These are phyloP conservation scores for Kalmusia sp. DNA, from an alignment of 2,329 filamentous ascomycete species.

Conservation along the genomic window DNA sequence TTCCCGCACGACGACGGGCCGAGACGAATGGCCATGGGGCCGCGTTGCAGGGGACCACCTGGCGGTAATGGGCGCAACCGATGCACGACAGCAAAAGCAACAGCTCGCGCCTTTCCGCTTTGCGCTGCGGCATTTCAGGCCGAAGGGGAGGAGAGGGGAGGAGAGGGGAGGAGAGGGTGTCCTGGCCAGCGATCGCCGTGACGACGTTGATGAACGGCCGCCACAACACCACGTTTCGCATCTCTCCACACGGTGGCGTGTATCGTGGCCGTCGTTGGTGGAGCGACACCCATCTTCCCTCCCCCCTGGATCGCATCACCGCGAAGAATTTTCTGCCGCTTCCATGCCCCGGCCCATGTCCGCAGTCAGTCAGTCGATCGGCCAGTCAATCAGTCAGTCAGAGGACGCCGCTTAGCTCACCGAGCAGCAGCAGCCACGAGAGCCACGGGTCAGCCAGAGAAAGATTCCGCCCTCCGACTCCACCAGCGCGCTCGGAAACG, in stretches of 20 bases:
- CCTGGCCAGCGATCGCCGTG: background rate
- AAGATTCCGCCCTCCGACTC: background rate
- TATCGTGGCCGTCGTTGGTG: background rate
- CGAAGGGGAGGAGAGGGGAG: too few species aligned
- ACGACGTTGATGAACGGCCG: conserved; percentile 1
- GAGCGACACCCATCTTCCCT: background rate
- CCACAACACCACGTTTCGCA: conserved; percentile 13
- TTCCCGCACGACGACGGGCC: conserved; percentile 10
- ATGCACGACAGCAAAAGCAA: conserved; percentile 7
- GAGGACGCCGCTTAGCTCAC: too few species aligned
- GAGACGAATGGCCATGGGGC: conserved; percentile 9
- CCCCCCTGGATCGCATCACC: background rate
- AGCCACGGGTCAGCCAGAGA: background rate
- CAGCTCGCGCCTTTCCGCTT: background rate
- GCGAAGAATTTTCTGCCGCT: background rate
- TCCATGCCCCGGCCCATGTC: background rate
- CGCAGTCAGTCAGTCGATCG: too few species aligned
- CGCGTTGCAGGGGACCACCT: background rate
- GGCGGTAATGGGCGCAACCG: background rate
- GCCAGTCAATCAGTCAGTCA: too few species aligned
- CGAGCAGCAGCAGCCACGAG: too few species aligned
- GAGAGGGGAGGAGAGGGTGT: too few species aligned
- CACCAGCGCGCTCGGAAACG: background rate
- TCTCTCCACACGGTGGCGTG: conserved; percentile 8
- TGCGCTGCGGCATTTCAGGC: conserved; percentile 4